phyloP scores from a whole-genome alignment of 2,329 filamentous ascomycete species.

The Neopestalotiopsis clavispora region DNA sequence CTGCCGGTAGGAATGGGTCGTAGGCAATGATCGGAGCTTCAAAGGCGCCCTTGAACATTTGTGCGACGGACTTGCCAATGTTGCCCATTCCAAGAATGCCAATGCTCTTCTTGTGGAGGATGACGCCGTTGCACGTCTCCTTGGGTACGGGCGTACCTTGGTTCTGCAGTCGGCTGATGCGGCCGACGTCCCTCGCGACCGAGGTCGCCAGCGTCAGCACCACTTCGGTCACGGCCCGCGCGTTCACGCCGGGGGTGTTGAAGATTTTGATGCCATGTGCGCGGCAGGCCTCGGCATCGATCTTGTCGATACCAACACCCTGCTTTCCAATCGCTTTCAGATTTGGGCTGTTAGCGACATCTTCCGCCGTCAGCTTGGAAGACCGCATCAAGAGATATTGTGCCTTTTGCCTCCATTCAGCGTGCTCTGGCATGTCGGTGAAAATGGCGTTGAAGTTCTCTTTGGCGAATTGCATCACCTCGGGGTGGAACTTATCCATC shows the following conservation, averaged over 20 bases:
- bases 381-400: conserved; percentile 43
- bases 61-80: conserved; percentile 40
- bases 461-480: conserved; percentile 39
- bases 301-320: conserved; percentile 52
- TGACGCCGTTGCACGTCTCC: conserved; percentile 41
- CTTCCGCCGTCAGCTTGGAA: conserved; percentile 41
- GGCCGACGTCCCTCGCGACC: conserved; percentile 27
- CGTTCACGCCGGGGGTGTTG: conserved; percentile 53
- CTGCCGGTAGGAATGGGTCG: conserved; percentile 38
- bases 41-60: conserved; percentile 42
- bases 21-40: conserved; percentile 39
- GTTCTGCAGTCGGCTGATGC: conserved; percentile 36
- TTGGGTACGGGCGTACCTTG: conserved; percentile 38
- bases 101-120: conserved; percentile 37
- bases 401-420: conserved; percentile 46
- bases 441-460: conserved; percentile 44
- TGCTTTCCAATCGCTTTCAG: conserved; percentile 44
- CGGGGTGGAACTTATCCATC: conserved; percentile 43
- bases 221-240: conserved; percentile 39
- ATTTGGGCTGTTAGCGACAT: conserved; percentile 40
- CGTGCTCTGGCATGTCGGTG: conserved; percentile 37
- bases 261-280: conserved; percentile 46
- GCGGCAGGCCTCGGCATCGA: conserved; percentile 44
- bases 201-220: conserved; percentile 33
- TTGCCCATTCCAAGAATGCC: conserved; percentile 46